Evolutionary conservation across 2,329 filamentous ascomycete genomes (phyloP).

Genomic region (Hypomyces rosellus): DNA sequence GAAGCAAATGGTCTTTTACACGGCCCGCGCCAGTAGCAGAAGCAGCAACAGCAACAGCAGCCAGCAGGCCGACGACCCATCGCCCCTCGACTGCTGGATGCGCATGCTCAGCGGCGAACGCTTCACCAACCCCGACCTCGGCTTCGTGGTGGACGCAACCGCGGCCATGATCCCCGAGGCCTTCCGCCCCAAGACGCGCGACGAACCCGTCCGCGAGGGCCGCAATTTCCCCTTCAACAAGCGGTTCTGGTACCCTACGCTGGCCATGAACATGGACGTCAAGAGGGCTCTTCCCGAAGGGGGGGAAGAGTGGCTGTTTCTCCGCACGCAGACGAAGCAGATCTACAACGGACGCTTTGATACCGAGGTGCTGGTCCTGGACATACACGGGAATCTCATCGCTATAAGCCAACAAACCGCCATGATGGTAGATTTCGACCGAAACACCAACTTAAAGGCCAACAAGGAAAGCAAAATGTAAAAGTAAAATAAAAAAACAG

Average conservation of each 20-base stretch:
- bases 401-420: slow-evolving; percentile 26
- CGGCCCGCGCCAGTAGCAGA: slow-evolving; percentile 10
- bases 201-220: slow-evolving; percentile 14
- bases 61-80: slow-evolving; percentile 15
- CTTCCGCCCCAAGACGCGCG: slow-evolving; percentile 27
- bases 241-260: slow-evolving; percentile 67
- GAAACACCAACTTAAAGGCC: slow-evolving; percentile 13
- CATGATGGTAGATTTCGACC: slow-evolving; percentile 21
- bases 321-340: slow-evolving; percentile 57
- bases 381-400: slow-evolving; percentile 32
- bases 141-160: slow-evolving; percentile 57
- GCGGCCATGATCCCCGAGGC: slow-evolving; percentile 61
- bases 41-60: no score
- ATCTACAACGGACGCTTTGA: slow-evolving; percentile 69
- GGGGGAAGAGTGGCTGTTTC: slow-evolving; percentile 67
- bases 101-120: slow-evolving; percentile 51
- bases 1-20: slow-evolving; percentile 25
- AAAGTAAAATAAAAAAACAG: background rate
- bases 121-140: slow-evolving; percentile 59
- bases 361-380: slow-evolving; percentile 62
- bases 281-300: slow-evolving; percentile 64
- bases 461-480: background rate
- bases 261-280: slow-evolving; percentile 68
- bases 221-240: slow-evolving; percentile 20
- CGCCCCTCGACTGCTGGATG: slow-evolving; percentile 46